These are phyloP conservation scores for Saccharomycopsis fermentans DNA, from an alignment of 805 yeast species.

Conservation along the genomic window DNA sequence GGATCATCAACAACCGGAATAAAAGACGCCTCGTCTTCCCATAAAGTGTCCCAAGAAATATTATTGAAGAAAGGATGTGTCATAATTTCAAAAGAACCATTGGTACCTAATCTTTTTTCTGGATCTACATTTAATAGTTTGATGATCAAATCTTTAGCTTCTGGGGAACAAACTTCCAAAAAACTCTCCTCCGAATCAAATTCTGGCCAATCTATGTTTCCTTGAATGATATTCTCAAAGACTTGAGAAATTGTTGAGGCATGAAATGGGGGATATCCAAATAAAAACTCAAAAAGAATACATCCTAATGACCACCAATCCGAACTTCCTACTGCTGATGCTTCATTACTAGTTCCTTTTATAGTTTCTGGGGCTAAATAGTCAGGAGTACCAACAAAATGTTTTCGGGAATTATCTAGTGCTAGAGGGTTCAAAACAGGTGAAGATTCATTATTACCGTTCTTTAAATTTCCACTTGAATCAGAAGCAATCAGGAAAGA, in stretches of 20 bases:
- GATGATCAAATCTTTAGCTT: slow-evolving; percentile 65
- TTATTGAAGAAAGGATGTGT: slow-evolving; percentile 66
- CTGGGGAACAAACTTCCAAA: slow-evolving; percentile 29
- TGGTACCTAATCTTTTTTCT: slow-evolving; percentile 54
- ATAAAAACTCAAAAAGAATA: slow-evolving; percentile 80
- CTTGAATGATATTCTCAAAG: slow-evolving; percentile 66
- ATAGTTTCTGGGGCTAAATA: slow-evolving; percentile 96
- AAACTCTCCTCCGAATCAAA: slow-evolving; percentile 48
- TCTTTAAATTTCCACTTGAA: slow-evolving; percentile 1
- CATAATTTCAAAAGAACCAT: slow-evolving; percentile 72
- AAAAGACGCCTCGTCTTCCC: slow-evolving; percentile 69
- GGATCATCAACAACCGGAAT: slow-evolving; percentile 74
- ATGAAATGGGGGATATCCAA: slow-evolving; percentile 94
- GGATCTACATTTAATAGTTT: slow-evolving; percentile 58
- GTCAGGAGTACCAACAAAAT: slow-evolving; percentile 94
- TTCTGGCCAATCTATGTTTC: slow-evolving; percentile 79
- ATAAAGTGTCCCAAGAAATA: slow-evolving; percentile 66
- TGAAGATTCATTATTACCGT: slow-evolving; percentile 23
- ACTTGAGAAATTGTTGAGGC: slow-evolving; percentile 70
- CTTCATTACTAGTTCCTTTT: slow-evolving; percentile 71
- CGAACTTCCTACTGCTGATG: slow-evolving; percentile 35
- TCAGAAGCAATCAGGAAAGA: slow-evolving; percentile 48
- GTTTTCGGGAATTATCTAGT: slow-evolving; percentile 43
- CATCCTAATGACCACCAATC: slow-evolving; percentile 99
- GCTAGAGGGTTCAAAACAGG: slow-evolving; percentile 36